Evolutionary conservation across 2,329 filamentous ascomycete genomes (phyloP), one percentile per base, ranked within the genome.

Genomic region (Apiospora arundinis): DNA sequence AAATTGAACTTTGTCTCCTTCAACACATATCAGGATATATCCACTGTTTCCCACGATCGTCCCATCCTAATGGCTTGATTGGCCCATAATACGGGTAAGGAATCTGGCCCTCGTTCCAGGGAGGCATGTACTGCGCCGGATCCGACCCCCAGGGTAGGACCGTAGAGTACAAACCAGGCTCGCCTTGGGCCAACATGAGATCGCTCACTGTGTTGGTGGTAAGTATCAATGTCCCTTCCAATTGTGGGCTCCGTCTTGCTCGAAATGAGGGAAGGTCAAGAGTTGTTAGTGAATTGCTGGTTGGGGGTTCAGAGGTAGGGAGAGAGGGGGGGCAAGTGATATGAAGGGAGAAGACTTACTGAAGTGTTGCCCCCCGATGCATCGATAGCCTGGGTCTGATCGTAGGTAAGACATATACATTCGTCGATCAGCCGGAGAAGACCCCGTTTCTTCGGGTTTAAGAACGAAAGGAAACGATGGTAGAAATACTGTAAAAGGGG

Each of bases 131-230:
- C 32, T 63, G 40, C n/a, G 8, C 4, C n/a, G 23, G 21, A 25
- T 23, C 14, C 16, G 40, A 60, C 21, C 32, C 32, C 32, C 3
- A 4, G 44, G 56, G 37, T 21, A 16, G 8, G n/a, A 21, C 9
- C 7, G 4, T 42, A 9, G 49, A 44, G 56, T 72, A 74, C 44
- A 74, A 4, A n/a, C 66, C 68, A 3, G 73, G 72, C 11, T 73
- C 49, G 23, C 72, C 72, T 65, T 73, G 67, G 25, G 71, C 71
- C 14, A 74, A 42, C 37, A 71, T 69, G 37, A 60, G 49, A 37
- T 74, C 74, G 65, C 71, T 72, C 40, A 75, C 56, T 74, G 37
- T 71, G 72, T 52, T 74, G 44, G n/a, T 68, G 44, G 45, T 37
- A 18, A 40, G 42, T 14, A n/a, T 21, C 28, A 32, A n/a, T 7